These are phyloP conservation scores for Geotrichum siamense DNA, from an alignment of 1,139 yeast genomes.

Conservation along the genomic window DNA sequence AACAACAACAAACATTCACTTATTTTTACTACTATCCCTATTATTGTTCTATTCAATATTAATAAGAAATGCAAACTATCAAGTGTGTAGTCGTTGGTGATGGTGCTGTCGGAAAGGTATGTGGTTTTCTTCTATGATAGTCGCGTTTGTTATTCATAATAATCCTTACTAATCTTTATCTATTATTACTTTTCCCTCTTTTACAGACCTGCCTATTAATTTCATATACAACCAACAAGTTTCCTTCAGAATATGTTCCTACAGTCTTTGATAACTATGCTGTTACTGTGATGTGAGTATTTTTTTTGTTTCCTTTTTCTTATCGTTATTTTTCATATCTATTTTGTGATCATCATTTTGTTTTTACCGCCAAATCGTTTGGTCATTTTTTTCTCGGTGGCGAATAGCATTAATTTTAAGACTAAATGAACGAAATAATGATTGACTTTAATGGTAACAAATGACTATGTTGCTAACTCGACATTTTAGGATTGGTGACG, in stretches of 20 bases:
- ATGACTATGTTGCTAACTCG: too few species aligned
- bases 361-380: too few species aligned
- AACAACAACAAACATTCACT: too few species aligned
- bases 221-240: slow-evolving; percentile 86
- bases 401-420: too few species aligned
- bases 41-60: too few species aligned
- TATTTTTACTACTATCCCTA: too few species aligned
- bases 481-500: slow-evolving; percentile 66
- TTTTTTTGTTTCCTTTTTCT: not conserved
- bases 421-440: too few species aligned
- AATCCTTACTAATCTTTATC: too few species aligned
- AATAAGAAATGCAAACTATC: slow-evolving; percentile 88
- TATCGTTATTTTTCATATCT: not conserved
- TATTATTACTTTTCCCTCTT: not conserved
- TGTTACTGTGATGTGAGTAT: slow-evolving; percentile 69
- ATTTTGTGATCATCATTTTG: not conserved
- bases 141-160: too few species aligned
- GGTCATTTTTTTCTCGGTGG: too few species aligned
- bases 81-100: slow-evolving; percentile 97
- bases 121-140: slow-evolving; percentile 22
- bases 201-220: slow-evolving; percentile 71
- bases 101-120: slow-evolving; percentile 87
- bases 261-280: slow-evolving; percentile 96
- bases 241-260: slow-evolving; percentile 93
- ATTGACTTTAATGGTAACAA: too few species aligned